Base-by-base conservation (phyloP, 2,329 filamentous ascomycete species). In the Aspergillus tubingensis region DNA sequence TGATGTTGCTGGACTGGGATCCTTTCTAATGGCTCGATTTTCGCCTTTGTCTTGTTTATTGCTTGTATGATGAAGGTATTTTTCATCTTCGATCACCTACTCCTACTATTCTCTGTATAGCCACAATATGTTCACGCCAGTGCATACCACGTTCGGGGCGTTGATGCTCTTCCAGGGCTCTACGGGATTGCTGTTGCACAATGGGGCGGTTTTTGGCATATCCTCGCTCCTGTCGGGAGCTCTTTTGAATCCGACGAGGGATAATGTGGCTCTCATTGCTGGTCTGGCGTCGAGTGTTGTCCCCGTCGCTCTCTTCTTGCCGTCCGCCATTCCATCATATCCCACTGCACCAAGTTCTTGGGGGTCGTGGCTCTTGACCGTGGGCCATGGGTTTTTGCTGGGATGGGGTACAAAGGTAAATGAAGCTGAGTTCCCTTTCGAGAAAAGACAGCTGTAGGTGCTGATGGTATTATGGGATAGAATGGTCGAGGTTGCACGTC, bases 371-470 rank as follows among this genome's bases (percentile, higher is more conserved):
- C 62, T 77, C 6, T 70, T 75, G 41, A 80, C 79, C 0, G 55
- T 80, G 10, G 74, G 74, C 2, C 70, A 79, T 8, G 82, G 81
- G 0, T 70, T 78, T 13, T 57, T 83, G 38, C 70, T 82, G 27
- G 82, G 82, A 19, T 82, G 80, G 79, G 82, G 82, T 15, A 83
- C 82, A 15, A 83, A 83, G 75, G 82, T 83, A 64, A 8, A 13
- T 27, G 13, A 68, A 68, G 25, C 7, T 8, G 17, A 15, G 30
- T 8, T n/a, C 19, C 10, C 15, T 23, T 3, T 11, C 4, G 5
- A 8, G 23, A 54, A 13, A 11, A 23, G 19, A 8, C 41, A 44
- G 47, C 38, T 13, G 13, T 13, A 10, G 2, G 21, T 36, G 32
- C 52, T 61, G 41, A 61, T 54, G 10, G 19, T 3, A 21, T 11